Conservation (phyloP, 108 stramenopile genomes). For the Cyclostephanos tholiformis region DNA sequence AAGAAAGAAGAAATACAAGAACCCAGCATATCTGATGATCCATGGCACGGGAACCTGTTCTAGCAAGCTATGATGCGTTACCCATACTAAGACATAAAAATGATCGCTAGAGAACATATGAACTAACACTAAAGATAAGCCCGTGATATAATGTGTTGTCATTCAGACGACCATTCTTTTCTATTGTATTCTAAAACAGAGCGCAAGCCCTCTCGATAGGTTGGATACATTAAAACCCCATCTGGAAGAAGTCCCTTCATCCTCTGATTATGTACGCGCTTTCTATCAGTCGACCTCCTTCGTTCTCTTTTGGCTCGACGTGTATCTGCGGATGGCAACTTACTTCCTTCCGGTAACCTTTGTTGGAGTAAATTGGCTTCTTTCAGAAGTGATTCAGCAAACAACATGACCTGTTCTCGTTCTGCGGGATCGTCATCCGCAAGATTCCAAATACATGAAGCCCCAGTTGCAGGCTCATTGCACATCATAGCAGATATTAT, state of each 20-base stretch:
- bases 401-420: slow-evolving; percentile 53
- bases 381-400: slow-evolving; percentile 40
- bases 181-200: slow-evolving; percentile 27
- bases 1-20: slow-evolving; percentile 48
- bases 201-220: slow-evolving; percentile 64
- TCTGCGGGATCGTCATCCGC: slow-evolving; percentile 70
- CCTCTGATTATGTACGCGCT: slow-evolving; percentile 56
- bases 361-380: slow-evolving; percentile 15
- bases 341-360: neutral
- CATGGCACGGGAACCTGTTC: slow-evolving; percentile 47
- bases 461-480: neutral
- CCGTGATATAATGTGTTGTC: neutral
- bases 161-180: slow-evolving; percentile 17
- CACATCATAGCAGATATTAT: slow-evolving; percentile 51
- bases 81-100: neutral
- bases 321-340: neutral
- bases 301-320: slow-evolving; percentile 32
- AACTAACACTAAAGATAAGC: neutral
- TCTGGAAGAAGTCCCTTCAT: slow-evolving; percentile 52
- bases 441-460: slow-evolving; percentile 58
- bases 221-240: slow-evolving; percentile 52
- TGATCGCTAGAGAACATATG: neutral
- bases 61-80: neutral
- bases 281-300: slow-evolving; percentile 56
- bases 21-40: slow-evolving; percentile 22